Evolutionary conservation across 1,139 yeast genomes (phyloP).

Genomic region (Casaregolazyma suthepensis): DNA sequence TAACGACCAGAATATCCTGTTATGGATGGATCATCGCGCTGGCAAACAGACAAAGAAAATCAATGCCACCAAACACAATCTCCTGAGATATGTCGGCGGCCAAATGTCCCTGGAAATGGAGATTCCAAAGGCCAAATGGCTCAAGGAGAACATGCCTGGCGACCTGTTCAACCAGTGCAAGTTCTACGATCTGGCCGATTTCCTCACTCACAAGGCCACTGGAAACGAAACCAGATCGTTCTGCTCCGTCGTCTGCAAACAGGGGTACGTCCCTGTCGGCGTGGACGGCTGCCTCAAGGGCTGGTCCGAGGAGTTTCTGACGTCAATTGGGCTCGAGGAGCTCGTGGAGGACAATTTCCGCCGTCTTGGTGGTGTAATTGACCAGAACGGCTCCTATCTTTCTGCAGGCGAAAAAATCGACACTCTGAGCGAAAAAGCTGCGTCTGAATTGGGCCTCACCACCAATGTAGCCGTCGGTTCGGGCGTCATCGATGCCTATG

Average conservation of each 20-base stretch:
- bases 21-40: constrained; percentile 99
- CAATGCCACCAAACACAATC: constrained; percentile 71
- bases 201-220: constrained; percentile 83
- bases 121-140: constrained; percentile 94
- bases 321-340: constrained; percentile 64
- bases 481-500: constrained; percentile 95
- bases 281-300: constrained; percentile 81
- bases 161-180: constrained; percentile 58
- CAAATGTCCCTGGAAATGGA: constrained; percentile 98
- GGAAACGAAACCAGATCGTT: constrained; percentile 79
- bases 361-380: constrained; percentile 76
- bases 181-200: constrained; percentile 91
- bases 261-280: constrained; percentile 89
- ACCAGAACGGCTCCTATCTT: constrained; percentile 62
- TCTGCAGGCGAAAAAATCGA: constrained; percentile 91
- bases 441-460: constrained; percentile 79
- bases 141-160: constrained; percentile 77
- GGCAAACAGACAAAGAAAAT: constrained; percentile 75
- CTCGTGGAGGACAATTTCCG: constrained; percentile 69
- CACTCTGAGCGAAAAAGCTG: constrained; percentile 55
- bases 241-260: constrained; percentile 91
- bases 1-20: constrained; percentile 68
- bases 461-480: constrained; percentile 81
- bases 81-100: constrained; percentile 91
- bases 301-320: constrained; percentile 79